Percentiles rank a stretch among this genome's conserved stretches.
phyloP scores from a whole-genome alignment of 345 rosid genomes.

The Populus nigra region DNA sequence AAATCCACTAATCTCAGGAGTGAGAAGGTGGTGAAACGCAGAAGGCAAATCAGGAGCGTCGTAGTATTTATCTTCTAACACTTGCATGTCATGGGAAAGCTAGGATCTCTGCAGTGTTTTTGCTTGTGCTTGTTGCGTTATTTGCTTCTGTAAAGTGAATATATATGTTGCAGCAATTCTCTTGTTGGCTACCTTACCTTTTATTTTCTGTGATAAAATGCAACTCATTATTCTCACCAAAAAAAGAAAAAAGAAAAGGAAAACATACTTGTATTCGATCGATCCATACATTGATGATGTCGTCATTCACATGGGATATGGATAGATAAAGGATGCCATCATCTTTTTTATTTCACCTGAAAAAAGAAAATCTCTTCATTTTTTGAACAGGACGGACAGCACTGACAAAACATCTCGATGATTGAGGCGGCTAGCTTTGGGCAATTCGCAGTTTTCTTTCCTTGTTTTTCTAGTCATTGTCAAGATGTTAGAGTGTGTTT shows the following conservation, averaged over 20 bases:
- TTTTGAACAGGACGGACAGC: too few relatives aligned
- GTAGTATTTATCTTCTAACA: neutral
- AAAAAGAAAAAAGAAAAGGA: too few relatives aligned
- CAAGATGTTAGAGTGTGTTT: too few relatives aligned
- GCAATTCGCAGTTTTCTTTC: neutral
- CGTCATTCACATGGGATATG: neutral
- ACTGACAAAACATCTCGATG: neutral
- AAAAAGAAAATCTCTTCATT: too few relatives aligned
- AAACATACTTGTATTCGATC: neutral
- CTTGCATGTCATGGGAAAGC: neutral
- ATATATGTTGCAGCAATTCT: neutral
- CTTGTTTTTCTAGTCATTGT: neutral
- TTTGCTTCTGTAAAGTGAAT: neutral
- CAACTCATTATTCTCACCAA: neutral
- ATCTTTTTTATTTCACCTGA: too few relatives aligned
- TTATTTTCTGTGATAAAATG: neutral
- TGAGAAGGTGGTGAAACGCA: too few relatives aligned
- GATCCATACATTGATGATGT: neutral
- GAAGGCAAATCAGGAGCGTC: neutral
- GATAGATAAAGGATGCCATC: neutral
- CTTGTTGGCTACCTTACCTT: neutral
- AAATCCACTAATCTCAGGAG: neutral
- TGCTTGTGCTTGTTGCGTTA: neutral
- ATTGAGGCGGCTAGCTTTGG: neutral
- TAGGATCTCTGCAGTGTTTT: neutral